Base-by-base conservation (phyloP, 306 rosid species). In the barrel medic (Medicago truncatula) region DNA sequence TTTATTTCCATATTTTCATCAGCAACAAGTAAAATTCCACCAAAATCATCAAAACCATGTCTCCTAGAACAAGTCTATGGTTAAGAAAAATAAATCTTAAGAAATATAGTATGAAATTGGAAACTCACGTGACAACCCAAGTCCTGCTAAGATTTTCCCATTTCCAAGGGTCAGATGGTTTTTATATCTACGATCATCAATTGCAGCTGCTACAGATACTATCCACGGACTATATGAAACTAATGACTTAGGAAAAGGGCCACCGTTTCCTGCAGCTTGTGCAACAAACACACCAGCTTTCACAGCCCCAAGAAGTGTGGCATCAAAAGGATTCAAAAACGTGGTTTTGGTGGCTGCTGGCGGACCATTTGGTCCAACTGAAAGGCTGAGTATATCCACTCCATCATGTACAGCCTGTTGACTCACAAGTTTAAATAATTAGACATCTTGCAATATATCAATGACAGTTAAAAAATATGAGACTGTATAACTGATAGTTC, bases 221-320 rank as follows among this genome's bases (percentile, higher is more conserved):
- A 96, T 92, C 99, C 99, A 96, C 38, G 99, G 99, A 86, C 99
- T 96, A 74, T 92, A 96, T 41, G 99, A 96, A 83, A 96, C 96
- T 88, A 96, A 70, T 50, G 99, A 89, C 87, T 92, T 96, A 2
- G 95, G 99, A 70, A 89, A 96, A 73, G 99, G 99, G 39, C 99
- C 99, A 60, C 94, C 98, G 76, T 96, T 96, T 68, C 99, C 99
- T 57, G 97, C 99, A 53, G 99, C 99, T 80, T 96, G 99, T 49
- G 96, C 99, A 73, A 96, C 98, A 90, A 96, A 96, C 18, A 96
- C 96, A 18, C 99, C 98, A 40, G 99, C 99, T 85, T 96, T 96
- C 86, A 96, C 99, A 50, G 99, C 99, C 75, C 97, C 88, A 54
- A 96, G 98, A 88, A 96, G 97, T 52, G 99, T 96, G 20, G 92